Evolutionary conservation across 257 asterid genomes (phyloP), one percentile per base, ranked within the genome.

Genomic region (Lithospermum erythrorhizon): DNA sequence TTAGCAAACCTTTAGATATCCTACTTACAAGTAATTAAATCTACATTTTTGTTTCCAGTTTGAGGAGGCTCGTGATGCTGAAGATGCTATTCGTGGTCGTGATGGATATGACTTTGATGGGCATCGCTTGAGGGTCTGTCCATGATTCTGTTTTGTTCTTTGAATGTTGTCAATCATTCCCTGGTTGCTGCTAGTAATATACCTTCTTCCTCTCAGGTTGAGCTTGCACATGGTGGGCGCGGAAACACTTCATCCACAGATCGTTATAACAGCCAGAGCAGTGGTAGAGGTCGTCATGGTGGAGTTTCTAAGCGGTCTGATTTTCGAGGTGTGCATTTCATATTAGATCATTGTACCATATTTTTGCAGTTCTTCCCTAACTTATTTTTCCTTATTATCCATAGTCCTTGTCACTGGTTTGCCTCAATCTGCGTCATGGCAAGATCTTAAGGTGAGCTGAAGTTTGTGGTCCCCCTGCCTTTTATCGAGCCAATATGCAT

Each of bases 41-140:
- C 29, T 48, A 61, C 35, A 13, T 58, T 51, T 57, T 56, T 14
- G 0, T 62, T 21, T n/a, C 61, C 88, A 93, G 99, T 93, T 93
- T 67, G 97, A 93, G 74, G 96, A 93, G 70, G 74, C 86, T 9
- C 99, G 96, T 20, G 97, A 93, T 78, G 99, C 99, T 70, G 99
- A 93, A 63, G 97, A 89, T 80, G 99, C 99, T 57, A 93, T 93
- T 70, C 91, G 90, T 62, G 97, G 99, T 35, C 97, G 99, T 67
- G 99, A 93, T 89, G 99, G 99, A 72, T 86, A 87, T 78, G 96
- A 89, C 61, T 93, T 86, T 76, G 99, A 93, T 73, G 96, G 99
- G 30, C 90, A 83, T 66, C 95, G 96, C 52, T 69, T 93, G 68
- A 82, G 99, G 94, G 99, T 93, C 53, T 53, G 87, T 77, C 59